These are phyloP conservation scores for Saposhnikovia divaricata DNA, from an alignment of 129 eudicot genomes.

Conservation along the genomic window DNA sequence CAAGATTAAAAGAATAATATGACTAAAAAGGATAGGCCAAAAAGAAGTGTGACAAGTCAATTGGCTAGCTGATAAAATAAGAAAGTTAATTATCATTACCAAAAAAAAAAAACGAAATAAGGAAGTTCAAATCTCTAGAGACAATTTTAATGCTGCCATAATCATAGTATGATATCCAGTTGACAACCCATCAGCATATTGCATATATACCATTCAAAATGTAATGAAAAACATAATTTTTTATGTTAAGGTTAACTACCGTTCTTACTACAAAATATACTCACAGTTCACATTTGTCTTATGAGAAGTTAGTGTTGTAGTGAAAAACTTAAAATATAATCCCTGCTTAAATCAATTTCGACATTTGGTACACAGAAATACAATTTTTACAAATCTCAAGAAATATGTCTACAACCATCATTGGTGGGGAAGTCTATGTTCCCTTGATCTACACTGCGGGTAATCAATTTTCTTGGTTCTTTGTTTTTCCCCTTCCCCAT, in stretches of 20 bases:
- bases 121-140: not conserved
- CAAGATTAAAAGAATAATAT: not conserved
- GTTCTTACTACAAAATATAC: not conserved
- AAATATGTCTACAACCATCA: no score
- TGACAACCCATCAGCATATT: no score
- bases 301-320: not conserved
- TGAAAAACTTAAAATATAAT: not conserved
- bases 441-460: not conserved
- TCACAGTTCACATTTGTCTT: not conserved
- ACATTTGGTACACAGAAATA: not conserved
- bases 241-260: not conserved
- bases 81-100: not conserved
- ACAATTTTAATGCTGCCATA: not conserved
- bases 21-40: not conserved
- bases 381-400: no score
- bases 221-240: not conserved
- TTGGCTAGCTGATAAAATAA: not conserved
- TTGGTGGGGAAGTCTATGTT: no score
- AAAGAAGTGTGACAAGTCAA: not conserved
- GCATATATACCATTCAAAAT: not conserved
- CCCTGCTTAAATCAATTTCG: not conserved
- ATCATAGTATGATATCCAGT: no score
- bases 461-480: not conserved
- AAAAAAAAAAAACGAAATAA: not conserved
- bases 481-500: not conserved